Conservation (phyloP, 2,329 filamentous ascomycete species). For the Hymenotorrendiella dingleyae region DNA sequence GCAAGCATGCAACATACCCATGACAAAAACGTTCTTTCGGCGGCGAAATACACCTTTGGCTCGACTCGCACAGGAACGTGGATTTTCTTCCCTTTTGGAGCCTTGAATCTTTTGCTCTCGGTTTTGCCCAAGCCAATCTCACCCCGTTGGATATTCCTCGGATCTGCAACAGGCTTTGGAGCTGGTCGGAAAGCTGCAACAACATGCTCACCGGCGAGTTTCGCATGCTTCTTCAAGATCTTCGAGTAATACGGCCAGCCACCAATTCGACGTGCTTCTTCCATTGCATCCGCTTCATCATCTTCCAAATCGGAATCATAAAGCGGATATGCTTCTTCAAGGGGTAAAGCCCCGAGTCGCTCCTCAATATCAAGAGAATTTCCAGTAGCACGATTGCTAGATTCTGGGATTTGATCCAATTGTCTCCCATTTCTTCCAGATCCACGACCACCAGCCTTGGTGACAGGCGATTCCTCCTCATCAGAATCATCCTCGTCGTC, state of each 20-base stretch:
- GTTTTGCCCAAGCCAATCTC: slow-evolving; percentile 52
- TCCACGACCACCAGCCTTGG: slow-evolving; percentile 10
- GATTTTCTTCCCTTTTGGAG: slow-evolving; percentile 81
- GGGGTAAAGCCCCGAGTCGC: slow-evolving; percentile 59
- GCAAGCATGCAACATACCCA: slow-evolving; percentile 57
- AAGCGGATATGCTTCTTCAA: slow-evolving; percentile 68
- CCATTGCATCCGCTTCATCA: slow-evolving; percentile 66
- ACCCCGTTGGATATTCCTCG: slow-evolving; percentile 47
- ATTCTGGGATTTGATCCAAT: slow-evolving; percentile 16
- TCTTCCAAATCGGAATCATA: slow-evolving; percentile 90
- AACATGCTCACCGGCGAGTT: slow-evolving; percentile 15
- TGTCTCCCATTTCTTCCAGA: slow-evolving; percentile 19
- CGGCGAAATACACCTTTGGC: slow-evolving; percentile 96
- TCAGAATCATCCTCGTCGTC: slow-evolving; percentile 67
- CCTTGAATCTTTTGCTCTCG: slow-evolving; percentile 57
- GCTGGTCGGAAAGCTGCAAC: slow-evolving; percentile 12
- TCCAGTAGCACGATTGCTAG: slow-evolving; percentile 23
- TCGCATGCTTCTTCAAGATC: slow-evolving; percentile 39
- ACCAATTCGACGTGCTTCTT: slow-evolving; percentile 70
- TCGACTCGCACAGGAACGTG: slow-evolving; percentile 94
- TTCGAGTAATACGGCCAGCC: slow-evolving; percentile 69
- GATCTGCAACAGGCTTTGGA: slow-evolving; percentile 35
- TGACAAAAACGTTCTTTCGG: slow-evolving; percentile 89
- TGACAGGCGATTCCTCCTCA: slow-evolving; percentile 37
- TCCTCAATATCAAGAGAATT: slow-evolving; percentile 71